Evolutionary conservation across 129 eudicot species (phyloP).

Genomic region (Tanacetum coccineum): DNA sequence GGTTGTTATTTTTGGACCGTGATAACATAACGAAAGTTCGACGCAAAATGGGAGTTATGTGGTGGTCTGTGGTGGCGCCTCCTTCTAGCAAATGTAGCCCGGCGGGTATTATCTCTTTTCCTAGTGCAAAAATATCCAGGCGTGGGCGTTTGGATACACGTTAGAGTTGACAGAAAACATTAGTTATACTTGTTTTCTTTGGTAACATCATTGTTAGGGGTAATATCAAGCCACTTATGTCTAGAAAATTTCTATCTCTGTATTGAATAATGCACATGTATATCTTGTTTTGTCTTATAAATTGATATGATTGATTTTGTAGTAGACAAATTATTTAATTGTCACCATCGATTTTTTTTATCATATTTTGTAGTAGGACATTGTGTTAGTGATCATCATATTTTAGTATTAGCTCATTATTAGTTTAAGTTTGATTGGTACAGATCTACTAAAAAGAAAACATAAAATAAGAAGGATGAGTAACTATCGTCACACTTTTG

Average conservation of each 20-base stretch:
- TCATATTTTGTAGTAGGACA: too few species aligned
- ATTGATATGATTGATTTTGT: too few species aligned
- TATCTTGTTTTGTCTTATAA: too few species aligned
- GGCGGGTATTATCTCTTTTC: slow-evolving; percentile 57
- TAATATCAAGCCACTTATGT: slow-evolving; percentile 1
- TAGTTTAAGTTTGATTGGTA: too few species aligned
- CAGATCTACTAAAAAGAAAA: too few species aligned
- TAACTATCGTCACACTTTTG: too few species aligned
- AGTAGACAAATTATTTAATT: too few species aligned
- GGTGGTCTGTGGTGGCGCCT: slow-evolving; percentile 43
- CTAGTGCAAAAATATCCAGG: slow-evolving; percentile 65
- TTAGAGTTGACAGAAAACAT: slow-evolving; percentile 32
- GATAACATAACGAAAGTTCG: slow-evolving; percentile 13
- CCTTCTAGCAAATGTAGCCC: slow-evolving; percentile 49
- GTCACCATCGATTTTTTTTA: too few species aligned
- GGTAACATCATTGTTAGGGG: not conserved
- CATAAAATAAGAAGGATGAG: too few species aligned
- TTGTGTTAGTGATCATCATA: too few species aligned
- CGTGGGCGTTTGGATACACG: slow-evolving; percentile 62
- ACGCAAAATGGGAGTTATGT: slow-evolving; percentile 26
- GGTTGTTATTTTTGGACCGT: slow-evolving; percentile 40
- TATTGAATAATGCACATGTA: too few species aligned
- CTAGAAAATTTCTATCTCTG: not conserved
- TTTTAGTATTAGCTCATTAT: too few species aligned
- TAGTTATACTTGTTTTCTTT: not conserved